Evolutionary conservation across 108 stramenopile species (phyloP).

Genomic region (Seminavis robusta): DNA sequence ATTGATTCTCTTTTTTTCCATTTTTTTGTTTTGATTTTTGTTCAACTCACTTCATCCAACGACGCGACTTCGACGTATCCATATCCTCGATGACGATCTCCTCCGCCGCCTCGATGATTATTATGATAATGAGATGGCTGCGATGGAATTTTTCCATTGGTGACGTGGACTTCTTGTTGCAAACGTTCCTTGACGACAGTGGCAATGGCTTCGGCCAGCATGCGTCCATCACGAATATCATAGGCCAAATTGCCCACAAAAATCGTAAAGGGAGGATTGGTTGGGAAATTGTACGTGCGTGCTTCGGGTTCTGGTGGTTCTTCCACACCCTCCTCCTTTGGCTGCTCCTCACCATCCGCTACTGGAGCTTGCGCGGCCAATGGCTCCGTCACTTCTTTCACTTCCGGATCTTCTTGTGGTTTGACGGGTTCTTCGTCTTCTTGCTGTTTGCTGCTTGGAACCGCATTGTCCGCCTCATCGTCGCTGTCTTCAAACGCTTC

Average conservation of each 20-base stretch:
- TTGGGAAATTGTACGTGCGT: conserved; percentile 34
- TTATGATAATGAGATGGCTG: conserved; percentile 2
- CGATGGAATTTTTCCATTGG: conserved; percentile 11
- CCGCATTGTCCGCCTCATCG: too few species aligned
- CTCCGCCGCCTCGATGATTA: conserved; percentile 4
- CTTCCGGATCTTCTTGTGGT: too few species aligned
- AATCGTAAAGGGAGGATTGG: conserved; percentile 41
- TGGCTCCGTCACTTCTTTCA: too few species aligned
- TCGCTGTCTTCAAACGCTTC: too few species aligned
- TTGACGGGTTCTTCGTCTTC: too few species aligned
- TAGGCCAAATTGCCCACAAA: conserved; percentile 57
- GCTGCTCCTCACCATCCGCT: too few species aligned
- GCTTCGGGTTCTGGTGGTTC: too few species aligned
- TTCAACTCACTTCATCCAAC: conserved; percentile 45
- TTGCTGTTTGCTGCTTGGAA: too few species aligned
- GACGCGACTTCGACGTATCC: conserved; percentile 52
- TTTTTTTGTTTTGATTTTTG: not conserved
- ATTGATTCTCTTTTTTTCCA: not conserved
- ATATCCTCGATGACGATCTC: conserved; percentile 35
- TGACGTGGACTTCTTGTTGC: conserved; percentile 14
- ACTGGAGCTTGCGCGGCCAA: too few species aligned
- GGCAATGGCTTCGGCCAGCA: conserved; percentile 26
- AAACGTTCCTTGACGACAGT: conserved; percentile 18
- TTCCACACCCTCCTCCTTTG: too few species aligned
- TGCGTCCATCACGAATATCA: conserved; percentile 13